Conservation (phyloP, 441 rosid genomes). For the Manihot esculenta region DNA sequence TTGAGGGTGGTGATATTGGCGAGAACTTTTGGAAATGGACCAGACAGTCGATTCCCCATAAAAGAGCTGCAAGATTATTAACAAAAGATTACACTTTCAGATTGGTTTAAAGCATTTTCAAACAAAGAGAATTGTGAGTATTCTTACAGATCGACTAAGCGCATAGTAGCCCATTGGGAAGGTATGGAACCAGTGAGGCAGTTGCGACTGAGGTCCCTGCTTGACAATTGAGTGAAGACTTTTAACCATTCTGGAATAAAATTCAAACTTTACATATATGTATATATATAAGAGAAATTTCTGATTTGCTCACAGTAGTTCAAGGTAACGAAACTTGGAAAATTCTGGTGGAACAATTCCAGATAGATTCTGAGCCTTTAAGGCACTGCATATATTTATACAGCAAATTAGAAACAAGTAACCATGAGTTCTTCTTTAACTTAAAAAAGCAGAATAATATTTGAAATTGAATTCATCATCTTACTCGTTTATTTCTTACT, state of each 20-base stretch:
- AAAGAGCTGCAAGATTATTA: slow-evolving; percentile 51
- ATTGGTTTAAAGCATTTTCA: background rate
- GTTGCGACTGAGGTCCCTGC: slow-evolving; percentile 88
- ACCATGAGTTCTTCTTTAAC: background rate
- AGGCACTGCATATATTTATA: slow-evolving; percentile 40
- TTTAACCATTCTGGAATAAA: background rate
- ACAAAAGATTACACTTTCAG: slow-evolving; percentile 11
- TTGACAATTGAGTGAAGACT: slow-evolving; percentile 2
- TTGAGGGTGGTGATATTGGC: slow-evolving; percentile 57
- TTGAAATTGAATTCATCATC: too few species aligned
- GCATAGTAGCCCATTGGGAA: slow-evolving; percentile 74
- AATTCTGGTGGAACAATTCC: slow-evolving; percentile 73
- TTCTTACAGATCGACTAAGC: slow-evolving; percentile 58
- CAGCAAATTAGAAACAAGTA: background rate
- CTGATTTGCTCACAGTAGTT: slow-evolving; percentile 53
- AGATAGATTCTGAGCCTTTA: slow-evolving; percentile 66
- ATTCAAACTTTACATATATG: background rate
- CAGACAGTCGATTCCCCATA: slow-evolving; percentile 87
- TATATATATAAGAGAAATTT: background rate
- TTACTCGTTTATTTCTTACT: too few species aligned
- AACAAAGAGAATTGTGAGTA: background rate
- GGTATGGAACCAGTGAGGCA: slow-evolving; percentile 70
- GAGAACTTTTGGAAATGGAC: slow-evolving; percentile 75
- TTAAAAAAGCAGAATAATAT: too few species aligned
- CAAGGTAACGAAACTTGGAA: slow-evolving; percentile 65